Evolutionary conservation across 257 asterid genomes (phyloP), one percentile per base, ranked within the genome.

Genomic region (Thymus mandschuricus): DNA sequence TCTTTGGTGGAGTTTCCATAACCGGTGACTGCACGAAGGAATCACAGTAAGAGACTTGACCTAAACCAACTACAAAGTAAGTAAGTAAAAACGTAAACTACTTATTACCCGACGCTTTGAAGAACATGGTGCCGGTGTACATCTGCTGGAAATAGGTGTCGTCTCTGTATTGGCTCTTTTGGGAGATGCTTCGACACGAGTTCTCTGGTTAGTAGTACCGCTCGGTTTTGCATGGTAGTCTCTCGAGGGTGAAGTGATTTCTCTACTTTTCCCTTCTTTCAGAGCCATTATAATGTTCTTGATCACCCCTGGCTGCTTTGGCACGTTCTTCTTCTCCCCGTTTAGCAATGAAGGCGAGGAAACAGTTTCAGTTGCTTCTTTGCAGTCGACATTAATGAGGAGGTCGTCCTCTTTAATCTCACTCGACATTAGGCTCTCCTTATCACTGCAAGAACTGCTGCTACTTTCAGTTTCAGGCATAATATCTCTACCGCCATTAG

Each of bases 361-460:
- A 27, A 34, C 55, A 7, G 33, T 62, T 50, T 38, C 55, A 49
- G 28, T n/a, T 13, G 55, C 55, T 49, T 8, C 55, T 49, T 8
- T 21, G 21, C 8, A 21, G 13, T 49, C 28, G 13, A 3, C 55
- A 13, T 49, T 49, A 49, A 72, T 66, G 33, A 57, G 60, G 43
- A 70, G 43, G 51, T 48, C 81, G 46, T 46, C 82, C 46, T 65
- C 29, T 65, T 80, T 79, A 72, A 76, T 80, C 68, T 88, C 93
- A 35, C 75, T 81, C 49, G 79, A 80, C 76, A 60, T 62, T 30
- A 84, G 69, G 81, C 80, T 85, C 60, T 86, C 96, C 73, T 83
- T 84, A 64, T 90, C 97, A 38, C 97, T 90, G 81, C 92, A 88
- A 51, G 95, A 88, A 77, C 96, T 89, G 78, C 73, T 85, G 81